Conservation (phyloP, 371 early-diverging fungal genomes). For the Saksenaea oblongispora region DNA sequence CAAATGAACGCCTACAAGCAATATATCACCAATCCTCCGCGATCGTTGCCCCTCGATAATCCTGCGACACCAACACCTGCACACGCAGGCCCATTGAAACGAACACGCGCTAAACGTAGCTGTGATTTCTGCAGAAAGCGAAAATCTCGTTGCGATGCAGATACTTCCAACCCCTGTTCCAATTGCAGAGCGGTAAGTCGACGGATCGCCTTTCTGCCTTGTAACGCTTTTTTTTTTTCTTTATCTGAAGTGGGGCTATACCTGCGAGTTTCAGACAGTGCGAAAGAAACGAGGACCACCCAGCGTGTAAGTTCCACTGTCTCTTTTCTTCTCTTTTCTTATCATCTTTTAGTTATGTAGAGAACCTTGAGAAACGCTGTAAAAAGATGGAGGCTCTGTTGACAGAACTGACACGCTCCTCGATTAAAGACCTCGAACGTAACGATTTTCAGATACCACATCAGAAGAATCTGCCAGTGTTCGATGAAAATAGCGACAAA, state of each 20-base stretch:
- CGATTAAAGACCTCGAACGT: constrained; percentile 32
- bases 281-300: constrained; percentile 43
- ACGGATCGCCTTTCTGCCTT: background rate
- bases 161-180: constrained; percentile 34
- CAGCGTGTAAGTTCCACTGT: constrained; percentile 25
- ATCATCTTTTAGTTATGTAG: constrained; percentile 25
- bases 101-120: constrained; percentile 42
- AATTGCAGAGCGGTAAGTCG: constrained; percentile 41
- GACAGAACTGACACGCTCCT: constrained; percentile 21
- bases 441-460: constrained; percentile 17
- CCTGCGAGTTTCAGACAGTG: constrained; percentile 33
- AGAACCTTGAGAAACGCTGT: constrained; percentile 31
- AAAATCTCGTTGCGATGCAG: constrained; percentile 44
- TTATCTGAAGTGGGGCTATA: constrained; percentile 34
- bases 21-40: background rate
- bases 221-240: background rate
- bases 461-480: background rate
- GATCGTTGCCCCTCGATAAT: background rate
- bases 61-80: background rate
- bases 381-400: constrained; percentile 37
- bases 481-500: background rate
- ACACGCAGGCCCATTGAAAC: constrained; percentile 15
- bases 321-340: background rate
- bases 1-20: constrained; percentile 1
- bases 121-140: constrained; percentile 46